These are phyloP conservation scores for Ogataea pignaliae DNA, from an alignment of 805 yeast genomes.

Conservation along the genomic window DNA sequence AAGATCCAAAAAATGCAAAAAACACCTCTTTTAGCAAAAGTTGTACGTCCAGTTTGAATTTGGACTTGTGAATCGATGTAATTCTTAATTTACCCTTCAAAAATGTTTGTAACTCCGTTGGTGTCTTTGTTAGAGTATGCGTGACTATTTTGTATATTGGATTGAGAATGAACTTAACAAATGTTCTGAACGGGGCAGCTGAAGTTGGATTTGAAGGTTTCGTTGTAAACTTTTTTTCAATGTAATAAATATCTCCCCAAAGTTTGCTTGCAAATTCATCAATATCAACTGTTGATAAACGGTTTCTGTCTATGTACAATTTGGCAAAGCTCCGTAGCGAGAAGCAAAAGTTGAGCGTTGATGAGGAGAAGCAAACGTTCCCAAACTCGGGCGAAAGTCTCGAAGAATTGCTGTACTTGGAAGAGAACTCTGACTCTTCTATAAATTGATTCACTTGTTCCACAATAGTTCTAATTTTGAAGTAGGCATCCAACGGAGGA, in stretches of 20 bases:
- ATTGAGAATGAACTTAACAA: slow-evolving; percentile 61
- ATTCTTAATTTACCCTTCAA: slow-evolving; percentile 48
- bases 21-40: slow-evolving; percentile 54
- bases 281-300: slow-evolving; percentile 18
- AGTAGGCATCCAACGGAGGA: slow-evolving; percentile 69
- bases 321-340: slow-evolving; percentile 60
- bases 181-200: slow-evolving; percentile 35
- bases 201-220: slow-evolving; percentile 23
- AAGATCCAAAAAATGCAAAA: slow-evolving; percentile 46
- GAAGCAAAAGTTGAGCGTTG: slow-evolving; percentile 59
- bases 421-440: slow-evolving; percentile 20
- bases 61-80: slow-evolving; percentile 33
- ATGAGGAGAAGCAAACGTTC: slow-evolving; percentile 74
- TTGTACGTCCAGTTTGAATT: slow-evolving; percentile 51
- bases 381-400: slow-evolving; percentile 55
- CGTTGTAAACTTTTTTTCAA: slow-evolving; percentile 43
- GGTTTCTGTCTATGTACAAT: slow-evolving; percentile 38
- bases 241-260: slow-evolving; percentile 75
- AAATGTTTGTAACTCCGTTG: slow-evolving; percentile 37
- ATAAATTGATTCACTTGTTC: slow-evolving; percentile 61
- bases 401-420: slow-evolving; percentile 26
- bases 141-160: slow-evolving; percentile 79
- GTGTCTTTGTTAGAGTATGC: slow-evolving; percentile 50
- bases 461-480: slow-evolving; percentile 57
- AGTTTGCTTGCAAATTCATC: slow-evolving; percentile 49